Base-by-base conservation (phyloP, 2,329 filamentous ascomycete genomes). In the Fusarium torulosum region DNA sequence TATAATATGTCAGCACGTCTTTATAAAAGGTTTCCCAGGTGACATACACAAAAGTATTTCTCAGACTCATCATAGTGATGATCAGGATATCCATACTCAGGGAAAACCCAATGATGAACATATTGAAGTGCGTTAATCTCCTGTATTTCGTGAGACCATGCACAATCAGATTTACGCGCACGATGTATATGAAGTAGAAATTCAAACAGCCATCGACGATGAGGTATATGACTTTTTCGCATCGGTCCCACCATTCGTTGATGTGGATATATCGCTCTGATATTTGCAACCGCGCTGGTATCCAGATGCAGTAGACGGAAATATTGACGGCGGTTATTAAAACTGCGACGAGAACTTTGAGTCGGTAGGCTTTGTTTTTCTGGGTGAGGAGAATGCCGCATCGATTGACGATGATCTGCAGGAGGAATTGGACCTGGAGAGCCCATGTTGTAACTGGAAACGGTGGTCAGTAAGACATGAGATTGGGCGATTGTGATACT, bases 191-290 rank as follows among this genome's bases (percentile, higher is more conserved):
- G 35, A 74, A 74, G 25, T 74, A 73, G 19, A 74, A 47, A 33
- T 74, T 74, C 7, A 74, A 21, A 6, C 37, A 53, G 1, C 23
- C 72, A 15, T 74, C 72, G 15, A 74, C 72, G 13, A 74, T 44
- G 3, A 74, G 72, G n/a, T 74, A 74, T 4, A 74, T 73, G 20
- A 66, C 71, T n/a, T 74, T 74, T 42, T 74, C 72, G 49, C 69
- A 71, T 25, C 72, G 71, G 25, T 74, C 72, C 72, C 72, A 74
- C 69, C 72, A 67, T 5, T 57, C 54, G 27, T 74, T 74, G 37
- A 73, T 66, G 37, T 68, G 71, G n/a, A 74, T 66, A 6, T 66
- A 74, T 40, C 59, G 54, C 3, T 73, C 46, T 1, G 67, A 70
- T 35, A 74, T 59, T 41, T 74, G 72, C 3, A 74, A 46, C 0